Evolutionary conservation across 192 early-diverging fungal genomes (phyloP), one percentile per base, ranked within the genome.

Genomic region (Allomyces arbusculus): DNA sequence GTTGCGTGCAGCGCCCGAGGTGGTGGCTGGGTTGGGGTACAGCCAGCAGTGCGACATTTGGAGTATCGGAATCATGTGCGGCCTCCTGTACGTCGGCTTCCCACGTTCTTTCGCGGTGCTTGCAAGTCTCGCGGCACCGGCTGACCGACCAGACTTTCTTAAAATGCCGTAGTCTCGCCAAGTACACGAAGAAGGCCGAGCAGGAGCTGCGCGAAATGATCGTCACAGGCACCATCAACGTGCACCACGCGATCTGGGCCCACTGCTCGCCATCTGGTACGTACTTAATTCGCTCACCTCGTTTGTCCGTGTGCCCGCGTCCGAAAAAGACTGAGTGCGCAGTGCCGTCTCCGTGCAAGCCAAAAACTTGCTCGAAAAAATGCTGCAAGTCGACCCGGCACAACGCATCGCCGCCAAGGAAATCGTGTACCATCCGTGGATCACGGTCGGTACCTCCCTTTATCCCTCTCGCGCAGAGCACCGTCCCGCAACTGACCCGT

Each of bases 51-150:
- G 79, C 67, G 79, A 80, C 69, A 67, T 80, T 4, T 80, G 79
- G 79, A 80, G 79, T 64, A 80, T 80, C 12, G 79, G 79, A 2
- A 72, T 80, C 12, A 78, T 80, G 75, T 67, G 75, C 23, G 80
- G 78, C 50, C 65, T 80, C 26, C 63, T 80, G 77, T 79, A 67
- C 45, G 73, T 65, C 16, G 11, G 26, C 16, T 28, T n/a, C 24
- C 14, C 28, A 20, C 16, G 20, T 24, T 4, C 33, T 3, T 3
- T 40, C 33, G 33, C 33, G 33, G 5, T 40, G 33, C 33, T 40
- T 40, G 33, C 33, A 40, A 63, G 25, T 69, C 33, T 0, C 55
- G 10, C 40, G 33, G 22, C 62, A 24, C 20, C 44, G 50, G 0
- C 50, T 58, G 50, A 58, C 50, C 16, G 16, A 20, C 23, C 65